Conservation (phyloP, 164 flowering plant species). For the Dillenia turbinata region DNA sequence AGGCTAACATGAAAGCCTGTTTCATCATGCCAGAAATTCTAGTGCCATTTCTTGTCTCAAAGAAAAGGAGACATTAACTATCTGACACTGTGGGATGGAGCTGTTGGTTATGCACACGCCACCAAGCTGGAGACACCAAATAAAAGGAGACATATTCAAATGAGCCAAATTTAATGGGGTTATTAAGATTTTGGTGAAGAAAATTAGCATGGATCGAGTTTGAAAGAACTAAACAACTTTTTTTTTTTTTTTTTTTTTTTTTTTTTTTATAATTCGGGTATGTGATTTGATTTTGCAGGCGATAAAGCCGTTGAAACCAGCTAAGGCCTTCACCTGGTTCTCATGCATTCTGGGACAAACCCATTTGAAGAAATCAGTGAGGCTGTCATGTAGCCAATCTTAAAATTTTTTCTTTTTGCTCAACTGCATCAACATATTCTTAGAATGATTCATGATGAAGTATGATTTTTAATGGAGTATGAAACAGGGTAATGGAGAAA, state of each 20-base stretch:
- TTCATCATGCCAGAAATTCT: neutral
- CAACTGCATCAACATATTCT: no score
- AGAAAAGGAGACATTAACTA: constrained; percentile 6
- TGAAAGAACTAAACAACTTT: constrained; percentile 27
- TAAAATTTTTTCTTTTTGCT: no score
- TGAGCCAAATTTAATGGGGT: constrained; percentile 20
- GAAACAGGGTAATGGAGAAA: constrained; percentile 55
- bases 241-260: constrained; percentile 3
- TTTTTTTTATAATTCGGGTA: no score
- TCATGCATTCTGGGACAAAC: constrained; percentile 87
- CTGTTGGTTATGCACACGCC: constrained; percentile 17
- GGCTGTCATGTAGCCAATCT: constrained; percentile 60
- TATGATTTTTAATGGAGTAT: neutral
- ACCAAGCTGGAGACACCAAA: constrained; percentile 20
- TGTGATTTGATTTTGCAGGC: constrained; percentile 60
- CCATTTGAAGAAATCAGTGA: constrained; percentile 86
- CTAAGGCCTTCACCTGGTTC: constrained; percentile 68
- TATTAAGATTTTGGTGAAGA: constrained; percentile 15
- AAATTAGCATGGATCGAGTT: constrained; percentile 13
- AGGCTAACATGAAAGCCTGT: neutral
- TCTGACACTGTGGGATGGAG: constrained; percentile 26
- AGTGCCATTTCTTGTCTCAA: constrained; percentile 3
- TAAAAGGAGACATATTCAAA: no score
- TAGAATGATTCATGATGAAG: no score
- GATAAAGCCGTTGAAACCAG: constrained; percentile 63